Conservation (phyloP, 768 basidiomycete species). For the Leccinum uliginosum region DNA sequence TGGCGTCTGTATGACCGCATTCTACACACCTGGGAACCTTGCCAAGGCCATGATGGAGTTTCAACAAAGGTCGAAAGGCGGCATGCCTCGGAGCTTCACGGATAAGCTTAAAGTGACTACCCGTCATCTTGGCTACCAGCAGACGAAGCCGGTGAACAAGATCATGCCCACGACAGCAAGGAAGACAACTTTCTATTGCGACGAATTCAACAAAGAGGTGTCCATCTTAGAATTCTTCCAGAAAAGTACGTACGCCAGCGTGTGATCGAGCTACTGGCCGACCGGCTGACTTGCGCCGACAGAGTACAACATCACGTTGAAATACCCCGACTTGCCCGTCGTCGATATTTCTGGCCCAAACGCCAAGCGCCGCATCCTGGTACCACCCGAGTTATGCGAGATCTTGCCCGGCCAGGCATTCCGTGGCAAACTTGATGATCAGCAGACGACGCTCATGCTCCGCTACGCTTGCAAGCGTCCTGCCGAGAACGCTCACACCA, state of each 20-base stretch:
- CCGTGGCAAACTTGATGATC: constrained; percentile 55
- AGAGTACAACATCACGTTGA: constrained; percentile 59
- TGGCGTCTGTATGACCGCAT: constrained; percentile 51
- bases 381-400: constrained; percentile 71
- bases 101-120: constrained; percentile 57
- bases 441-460: constrained; percentile 69
- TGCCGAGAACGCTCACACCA: constrained; percentile 49
- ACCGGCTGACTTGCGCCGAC: constrained; percentile 2
- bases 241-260: constrained; percentile 41
- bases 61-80: constrained; percentile 35
- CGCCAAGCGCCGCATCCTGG: constrained; percentile 30
- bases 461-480: constrained; percentile 63
- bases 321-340: constrained; percentile 48
- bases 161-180: constrained; percentile 39
- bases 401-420: constrained; percentile 58
- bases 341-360: constrained; percentile 47
- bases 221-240: constrained; percentile 63
- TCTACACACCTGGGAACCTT: constrained; percentile 58
- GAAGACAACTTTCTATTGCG: constrained; percentile 50
- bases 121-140: constrained; percentile 49
- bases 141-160: constrained; percentile 43
- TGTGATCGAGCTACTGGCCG: background rate
- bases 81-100: constrained; percentile 43
- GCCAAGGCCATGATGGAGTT: constrained; percentile 55
- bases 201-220: constrained; percentile 49